Conservation (phyloP, 106 monocot species). For the Dendrobium catenatum region DNA sequence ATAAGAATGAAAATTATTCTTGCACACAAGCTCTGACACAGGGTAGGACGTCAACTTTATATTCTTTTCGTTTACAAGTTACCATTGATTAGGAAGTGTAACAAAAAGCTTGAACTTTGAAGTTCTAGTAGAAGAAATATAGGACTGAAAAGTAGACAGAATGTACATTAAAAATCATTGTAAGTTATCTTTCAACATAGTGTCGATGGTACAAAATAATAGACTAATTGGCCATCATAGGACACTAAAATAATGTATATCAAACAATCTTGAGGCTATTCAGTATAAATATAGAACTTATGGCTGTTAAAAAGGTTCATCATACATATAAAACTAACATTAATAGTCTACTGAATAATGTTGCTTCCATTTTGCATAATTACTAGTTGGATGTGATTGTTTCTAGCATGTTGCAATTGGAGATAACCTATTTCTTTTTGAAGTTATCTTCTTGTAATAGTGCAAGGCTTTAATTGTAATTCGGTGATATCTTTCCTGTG, state of each 20-base stretch:
- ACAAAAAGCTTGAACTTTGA: not conserved
- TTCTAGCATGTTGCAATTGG: no score
- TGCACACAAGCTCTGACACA: no score
- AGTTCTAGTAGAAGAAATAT: not conserved
- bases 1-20: not conserved
- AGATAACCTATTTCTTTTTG: no score
- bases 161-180: not conserved
- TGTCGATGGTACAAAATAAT: not conserved
- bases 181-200: not conserved
- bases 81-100: not conserved
- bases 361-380: no score
- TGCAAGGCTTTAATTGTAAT: no score
- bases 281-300: not conserved
- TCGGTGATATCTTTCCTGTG: no score
- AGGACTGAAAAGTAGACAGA: not conserved
- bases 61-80: not conserved
- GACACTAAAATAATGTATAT: not conserved
- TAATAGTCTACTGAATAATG: no score
- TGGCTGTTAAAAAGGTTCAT: no score
- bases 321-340: no score
- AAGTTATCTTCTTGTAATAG: no score
- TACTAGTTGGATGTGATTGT: no score
- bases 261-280: not conserved
- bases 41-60: not conserved
- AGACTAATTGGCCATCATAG: not conserved